Evolutionary conservation across 2,329 filamentous ascomycete genomes (phyloP).

Genomic region (Plenodomus biglobosus): DNA sequence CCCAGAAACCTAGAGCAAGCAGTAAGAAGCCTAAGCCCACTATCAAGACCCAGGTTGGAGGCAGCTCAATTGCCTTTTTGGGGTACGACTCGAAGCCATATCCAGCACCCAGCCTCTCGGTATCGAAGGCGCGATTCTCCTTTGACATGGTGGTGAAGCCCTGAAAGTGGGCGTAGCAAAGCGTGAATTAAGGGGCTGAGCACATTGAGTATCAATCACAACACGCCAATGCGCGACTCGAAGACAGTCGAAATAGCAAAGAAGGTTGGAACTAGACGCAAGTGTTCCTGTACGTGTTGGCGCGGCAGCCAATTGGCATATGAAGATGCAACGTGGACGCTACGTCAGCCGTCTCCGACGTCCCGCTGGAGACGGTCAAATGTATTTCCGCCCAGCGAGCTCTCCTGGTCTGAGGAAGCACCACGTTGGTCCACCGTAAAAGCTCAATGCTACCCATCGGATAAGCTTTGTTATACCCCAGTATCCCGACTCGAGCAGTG

Average conservation of each 20-base stretch:
- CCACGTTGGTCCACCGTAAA: too few relatives aligned
- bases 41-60: conserved; percentile 37
- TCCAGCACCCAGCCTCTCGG: conserved; percentile 18
- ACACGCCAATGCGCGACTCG: background rate
- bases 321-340: conserved; percentile 43
- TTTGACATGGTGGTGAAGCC: conserved; percentile 16
- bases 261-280: background rate
- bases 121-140: conserved; percentile 33
- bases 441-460: too few relatives aligned
- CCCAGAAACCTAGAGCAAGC: conserved; percentile 33
- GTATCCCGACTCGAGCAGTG: too few relatives aligned
- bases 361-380: conserved; percentile 1
- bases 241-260: background rate
- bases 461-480: too few relatives aligned
- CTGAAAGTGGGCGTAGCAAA: conserved; percentile 7
- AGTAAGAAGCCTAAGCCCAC: conserved; percentile 28
- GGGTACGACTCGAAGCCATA: conserved; percentile 35
- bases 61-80: conserved; percentile 27
- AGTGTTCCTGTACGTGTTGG: conserved; percentile 7
- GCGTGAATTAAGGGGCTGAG: background rate
- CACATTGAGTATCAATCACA: background rate
- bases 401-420: too few relatives aligned
- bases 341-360: conserved; percentile 15
- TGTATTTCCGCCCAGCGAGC: background rate
- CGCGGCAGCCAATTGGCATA: conserved; percentile 26